Evolutionary conservation across 192 early-diverging fungal genomes (phyloP).

Genomic region (Phycomyces nitens): DNA sequence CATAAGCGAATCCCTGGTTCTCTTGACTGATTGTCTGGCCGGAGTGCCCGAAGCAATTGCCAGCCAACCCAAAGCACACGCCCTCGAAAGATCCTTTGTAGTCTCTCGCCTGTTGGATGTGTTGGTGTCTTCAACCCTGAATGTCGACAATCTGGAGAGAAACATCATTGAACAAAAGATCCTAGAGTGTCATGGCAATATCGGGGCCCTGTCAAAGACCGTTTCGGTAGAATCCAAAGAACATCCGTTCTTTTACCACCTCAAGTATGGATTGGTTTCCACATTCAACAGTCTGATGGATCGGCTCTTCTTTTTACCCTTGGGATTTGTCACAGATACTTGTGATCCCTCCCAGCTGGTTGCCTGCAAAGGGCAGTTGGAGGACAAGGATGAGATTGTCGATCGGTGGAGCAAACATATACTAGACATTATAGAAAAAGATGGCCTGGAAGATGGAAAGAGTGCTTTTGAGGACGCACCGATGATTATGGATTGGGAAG

Average conservation of each 20-base stretch:
- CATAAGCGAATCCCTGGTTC: too few relatives aligned
- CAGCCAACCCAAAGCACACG: too few relatives aligned
- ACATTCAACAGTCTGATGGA: conserved; percentile 52
- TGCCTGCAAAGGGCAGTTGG: conserved; percentile 9
- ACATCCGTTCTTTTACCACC: conserved; percentile 16
- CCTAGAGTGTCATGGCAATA: background rate
- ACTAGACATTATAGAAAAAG: conserved; percentile 60
- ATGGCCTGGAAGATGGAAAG: conserved; percentile 53
- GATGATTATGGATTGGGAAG: conserved; percentile 81
- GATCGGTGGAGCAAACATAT: conserved; percentile 48
- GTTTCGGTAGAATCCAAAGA: conserved; percentile 13
- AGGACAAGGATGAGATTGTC: conserved; percentile 21
- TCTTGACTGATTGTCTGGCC: too few relatives aligned
- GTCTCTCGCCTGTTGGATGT: too few relatives aligned
- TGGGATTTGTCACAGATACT: conserved; percentile 27
- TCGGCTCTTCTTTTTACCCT: conserved; percentile 41
- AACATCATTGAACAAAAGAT: background rate
- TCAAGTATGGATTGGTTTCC: conserved; percentile 50
- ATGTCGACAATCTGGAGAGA: too few relatives aligned
- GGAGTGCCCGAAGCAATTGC: too few relatives aligned
- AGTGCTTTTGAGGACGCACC: conserved; percentile 68
- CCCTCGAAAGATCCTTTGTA: too few relatives aligned
- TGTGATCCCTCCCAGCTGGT: background rate
- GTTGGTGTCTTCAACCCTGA: too few relatives aligned
- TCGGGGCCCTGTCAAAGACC: conserved; percentile 5